These are phyloP conservation scores for Blastocystis hominis DNA, from an alignment of 352 stramenopile genomes.

Conservation along the genomic window DNA sequence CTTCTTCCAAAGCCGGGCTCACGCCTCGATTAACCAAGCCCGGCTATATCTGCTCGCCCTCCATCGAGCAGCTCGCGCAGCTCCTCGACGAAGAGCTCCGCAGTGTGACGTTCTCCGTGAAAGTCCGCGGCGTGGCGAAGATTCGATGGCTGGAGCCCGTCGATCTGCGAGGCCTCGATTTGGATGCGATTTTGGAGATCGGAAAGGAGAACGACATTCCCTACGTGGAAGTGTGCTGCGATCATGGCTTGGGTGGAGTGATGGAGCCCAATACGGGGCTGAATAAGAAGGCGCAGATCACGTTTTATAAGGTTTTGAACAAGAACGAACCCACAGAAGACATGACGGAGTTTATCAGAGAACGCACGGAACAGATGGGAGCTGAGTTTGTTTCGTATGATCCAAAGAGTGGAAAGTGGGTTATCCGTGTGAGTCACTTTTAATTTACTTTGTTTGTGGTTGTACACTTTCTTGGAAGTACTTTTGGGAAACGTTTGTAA, in stretches of 20 bases:
- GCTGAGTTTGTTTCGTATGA: slow-evolving; percentile 23
- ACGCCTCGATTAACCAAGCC: slow-evolving; percentile 26
- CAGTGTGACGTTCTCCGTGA: slow-evolving; percentile 66
- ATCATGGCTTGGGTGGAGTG: not conserved
- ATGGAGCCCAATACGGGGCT: not conserved
- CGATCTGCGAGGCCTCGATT: slow-evolving; percentile 67
- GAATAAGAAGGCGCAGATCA: not conserved
- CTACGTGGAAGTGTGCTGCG: not conserved
- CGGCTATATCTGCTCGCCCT: not conserved
- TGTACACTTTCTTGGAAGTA: not conserved
- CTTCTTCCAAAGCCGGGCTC: not conserved
- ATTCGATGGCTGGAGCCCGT: slow-evolving; percentile 70
- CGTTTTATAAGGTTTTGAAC: not conserved
- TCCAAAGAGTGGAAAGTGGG: not conserved
- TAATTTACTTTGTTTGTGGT: slow-evolving; percentile 12
- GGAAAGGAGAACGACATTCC: slow-evolving; percentile 63
- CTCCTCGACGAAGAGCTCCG: slow-evolving; percentile 68
- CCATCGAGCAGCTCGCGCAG: not conserved
- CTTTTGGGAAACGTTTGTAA: not conserved
- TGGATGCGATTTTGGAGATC: slow-evolving; percentile 67
- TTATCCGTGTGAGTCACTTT: slow-evolving; percentile 27
- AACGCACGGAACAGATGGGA: not conserved
- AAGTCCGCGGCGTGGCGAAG: slow-evolving; percentile 64
- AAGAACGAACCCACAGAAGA: not conserved
- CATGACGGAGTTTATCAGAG: not conserved